Base-by-base conservation (phyloP, 441 rosid species). In the Gossypium davidsonii region DNA sequence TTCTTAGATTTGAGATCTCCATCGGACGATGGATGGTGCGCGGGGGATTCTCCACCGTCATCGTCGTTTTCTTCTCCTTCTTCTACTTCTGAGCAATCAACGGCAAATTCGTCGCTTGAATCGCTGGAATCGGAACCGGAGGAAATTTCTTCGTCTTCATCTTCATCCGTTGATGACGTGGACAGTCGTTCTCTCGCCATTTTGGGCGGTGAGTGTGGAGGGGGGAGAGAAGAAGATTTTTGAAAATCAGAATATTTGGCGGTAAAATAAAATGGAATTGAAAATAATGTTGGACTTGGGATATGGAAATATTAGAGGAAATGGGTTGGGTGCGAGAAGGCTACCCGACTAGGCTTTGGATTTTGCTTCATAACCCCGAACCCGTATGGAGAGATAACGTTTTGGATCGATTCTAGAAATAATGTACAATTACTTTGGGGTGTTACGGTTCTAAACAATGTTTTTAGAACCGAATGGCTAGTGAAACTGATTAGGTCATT, bases 1-100 rank as follows among this genome's bases (percentile, higher is more conserved):
- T 92, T 94, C 88, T 87, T 77, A 56, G 93, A 92, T 80, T 92
- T 94, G 70, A 84, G 83, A 73, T 91, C 95, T 72, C 77, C 84
- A 77, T 85, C 83, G 37, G 87, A 79, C 55, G 84, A 72, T 11
- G 76, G 74, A 83, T 86, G 72, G 66, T 74, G 79, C 59, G 78
- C 77, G 51, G 74, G 58, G 25, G 75, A 75, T 56, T 51, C 73
- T 42, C 73, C 87, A 10, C 59, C 72, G 18, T 68, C 74, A 26
- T 39, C 80, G 28, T 18, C 52, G 11, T 72, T 72, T 9, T 73
- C 79, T 67, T 76, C 82, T 64, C 73, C 59, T 18, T 53, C 57
- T 17, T 18, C 82, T 65, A 74, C 88, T n/a, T 64, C 87, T 34
- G 68, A 71, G 62, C 74, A 58, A 17, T 79, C 85, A 60, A 69